phyloP scores from a whole-genome alignment of 1,139 yeast genomes.

The Hansenula sp. region DNA sequence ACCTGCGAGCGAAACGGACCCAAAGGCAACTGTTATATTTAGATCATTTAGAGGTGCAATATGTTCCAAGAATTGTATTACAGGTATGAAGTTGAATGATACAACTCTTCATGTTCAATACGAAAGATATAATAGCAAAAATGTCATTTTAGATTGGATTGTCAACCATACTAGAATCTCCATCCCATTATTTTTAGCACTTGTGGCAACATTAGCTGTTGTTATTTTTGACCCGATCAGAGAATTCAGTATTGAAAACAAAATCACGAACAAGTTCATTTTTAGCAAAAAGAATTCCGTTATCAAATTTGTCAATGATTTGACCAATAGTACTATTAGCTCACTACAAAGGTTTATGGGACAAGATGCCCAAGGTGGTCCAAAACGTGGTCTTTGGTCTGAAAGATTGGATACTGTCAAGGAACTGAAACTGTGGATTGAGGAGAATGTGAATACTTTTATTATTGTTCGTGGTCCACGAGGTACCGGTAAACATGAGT shows the following conservation, averaged over 20 bases:
- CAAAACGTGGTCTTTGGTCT: conserved; percentile 53
- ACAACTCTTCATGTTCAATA: conserved; percentile 75
- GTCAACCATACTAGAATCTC: conserved; percentile 80
- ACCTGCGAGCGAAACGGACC: conserved; percentile 44
- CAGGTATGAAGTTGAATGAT: conserved; percentile 61
- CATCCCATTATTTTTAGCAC: conserved; percentile 51
- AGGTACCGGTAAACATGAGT: conserved; percentile 87
- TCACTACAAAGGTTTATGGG: conserved; percentile 36
- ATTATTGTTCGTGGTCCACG: conserved; percentile 89
- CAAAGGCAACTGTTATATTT: conserved; percentile 42
- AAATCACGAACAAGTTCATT: conserved; percentile 54
- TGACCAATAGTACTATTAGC: conserved; percentile 35
- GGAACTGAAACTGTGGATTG: conserved; percentile 74
- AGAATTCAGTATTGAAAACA: conserved; percentile 71
- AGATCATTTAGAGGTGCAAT: conserved; percentile 63
- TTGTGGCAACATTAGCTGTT: conserved; percentile 76
- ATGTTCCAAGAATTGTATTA: conserved; percentile 86
- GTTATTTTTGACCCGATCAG: conserved; percentile 90
- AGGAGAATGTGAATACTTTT: conserved; percentile 72
- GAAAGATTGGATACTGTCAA: conserved; percentile 68
- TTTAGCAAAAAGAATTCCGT: conserved; percentile 30
- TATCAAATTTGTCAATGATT: conserved; percentile 27
- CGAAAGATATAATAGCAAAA: conserved; percentile 49
- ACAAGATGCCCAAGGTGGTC: conserved; percentile 31
- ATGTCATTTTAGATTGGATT: conserved; percentile 50